Evolutionary conservation across 2,329 filamentous ascomycete genomes (phyloP).

Genomic region (Eutypella sp.): DNA sequence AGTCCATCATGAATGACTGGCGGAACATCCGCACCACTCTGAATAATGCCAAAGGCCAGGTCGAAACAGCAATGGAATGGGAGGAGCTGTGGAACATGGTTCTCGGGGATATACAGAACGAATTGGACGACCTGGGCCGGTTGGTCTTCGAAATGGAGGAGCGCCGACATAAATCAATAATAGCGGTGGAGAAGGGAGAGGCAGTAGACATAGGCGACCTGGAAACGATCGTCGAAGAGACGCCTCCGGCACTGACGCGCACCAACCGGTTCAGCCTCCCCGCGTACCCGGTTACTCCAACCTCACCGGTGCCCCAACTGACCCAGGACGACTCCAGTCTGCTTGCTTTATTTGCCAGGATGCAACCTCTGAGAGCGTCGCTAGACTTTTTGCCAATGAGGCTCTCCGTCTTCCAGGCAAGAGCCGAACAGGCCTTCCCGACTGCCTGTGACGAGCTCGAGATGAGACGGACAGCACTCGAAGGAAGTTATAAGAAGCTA

Average conservation of each 20-base stretch:
- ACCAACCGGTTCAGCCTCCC: slow-evolving; percentile 67
- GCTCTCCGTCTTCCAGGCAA: slow-evolving; percentile 75
- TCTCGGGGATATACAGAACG: slow-evolving; percentile 84
- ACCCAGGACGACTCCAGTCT: slow-evolving; percentile 82
- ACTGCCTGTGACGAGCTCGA: slow-evolving; percentile 87
- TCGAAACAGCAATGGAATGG: slow-evolving; percentile 98
- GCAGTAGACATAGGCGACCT: slow-evolving; percentile 79
- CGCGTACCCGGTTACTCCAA: slow-evolving; percentile 58
- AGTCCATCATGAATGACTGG: slow-evolving; percentile 81
- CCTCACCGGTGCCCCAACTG: slow-evolving; percentile 52
- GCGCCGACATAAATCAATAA: slow-evolving; percentile 74
- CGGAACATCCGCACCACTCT: slow-evolving; percentile 72
- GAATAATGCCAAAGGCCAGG: slow-evolving; percentile 77
- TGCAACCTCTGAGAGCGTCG: slow-evolving; percentile 89
- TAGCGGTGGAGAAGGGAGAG: slow-evolving; percentile 57
- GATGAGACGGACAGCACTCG: slow-evolving; percentile 66
- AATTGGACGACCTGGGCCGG: slow-evolving; percentile 72
- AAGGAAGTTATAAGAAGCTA: slow-evolving; percentile 81
- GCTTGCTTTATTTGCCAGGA: slow-evolving; percentile 84
- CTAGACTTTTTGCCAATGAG: slow-evolving; percentile 96
- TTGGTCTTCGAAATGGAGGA: slow-evolving; percentile 98
- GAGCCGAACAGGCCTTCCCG: slow-evolving; percentile 76
- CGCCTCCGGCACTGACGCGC: slow-evolving; percentile 52
- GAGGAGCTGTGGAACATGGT: slow-evolving; percentile 95
- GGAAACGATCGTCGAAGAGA: slow-evolving; percentile 89